Evolutionary conservation across 176 grass and related monocot species (phyloP).

Genomic region (Carex pumila): DNA sequence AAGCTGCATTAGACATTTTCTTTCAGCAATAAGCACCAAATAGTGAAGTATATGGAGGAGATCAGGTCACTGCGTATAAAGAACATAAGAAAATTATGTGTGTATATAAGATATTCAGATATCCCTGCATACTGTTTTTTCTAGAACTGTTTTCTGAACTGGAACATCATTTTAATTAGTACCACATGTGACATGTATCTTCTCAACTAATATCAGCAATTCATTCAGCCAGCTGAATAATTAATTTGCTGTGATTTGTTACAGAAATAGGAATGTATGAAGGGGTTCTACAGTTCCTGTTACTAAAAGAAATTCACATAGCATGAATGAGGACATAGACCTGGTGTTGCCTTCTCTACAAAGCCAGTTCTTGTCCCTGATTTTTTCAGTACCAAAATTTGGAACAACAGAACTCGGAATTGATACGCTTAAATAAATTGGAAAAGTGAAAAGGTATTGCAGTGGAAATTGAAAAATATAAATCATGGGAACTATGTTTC

Average conservation of each 20-base stretch:
- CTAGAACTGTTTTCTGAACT: not conserved
- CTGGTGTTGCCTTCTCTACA: not conserved
- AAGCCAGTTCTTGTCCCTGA: not conserved
- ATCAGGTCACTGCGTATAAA: not conserved
- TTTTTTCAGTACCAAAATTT: not conserved
- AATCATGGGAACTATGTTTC: not conserved
- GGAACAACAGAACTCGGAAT: not conserved
- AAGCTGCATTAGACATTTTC: not conserved
- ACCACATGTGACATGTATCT: not conserved
- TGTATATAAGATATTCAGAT: not conserved
- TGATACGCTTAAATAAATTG: not conserved
- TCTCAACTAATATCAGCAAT: not conserved
- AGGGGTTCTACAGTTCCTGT: not conserved
- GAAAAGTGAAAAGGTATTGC: not conserved
- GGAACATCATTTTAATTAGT: not conserved
- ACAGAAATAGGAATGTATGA: not conserved
- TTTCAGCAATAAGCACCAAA: not conserved
- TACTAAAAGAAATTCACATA: not conserved
- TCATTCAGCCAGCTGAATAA: not conserved
- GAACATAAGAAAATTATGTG: not conserved
- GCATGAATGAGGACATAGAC: not conserved
- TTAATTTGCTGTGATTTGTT: not conserved
- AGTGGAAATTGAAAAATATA: not conserved
- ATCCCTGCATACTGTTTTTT: not conserved
- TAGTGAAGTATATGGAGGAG: not conserved